Conservation (phyloP, 139 green algal genomes). For the Micractinium conductrix region DNA sequence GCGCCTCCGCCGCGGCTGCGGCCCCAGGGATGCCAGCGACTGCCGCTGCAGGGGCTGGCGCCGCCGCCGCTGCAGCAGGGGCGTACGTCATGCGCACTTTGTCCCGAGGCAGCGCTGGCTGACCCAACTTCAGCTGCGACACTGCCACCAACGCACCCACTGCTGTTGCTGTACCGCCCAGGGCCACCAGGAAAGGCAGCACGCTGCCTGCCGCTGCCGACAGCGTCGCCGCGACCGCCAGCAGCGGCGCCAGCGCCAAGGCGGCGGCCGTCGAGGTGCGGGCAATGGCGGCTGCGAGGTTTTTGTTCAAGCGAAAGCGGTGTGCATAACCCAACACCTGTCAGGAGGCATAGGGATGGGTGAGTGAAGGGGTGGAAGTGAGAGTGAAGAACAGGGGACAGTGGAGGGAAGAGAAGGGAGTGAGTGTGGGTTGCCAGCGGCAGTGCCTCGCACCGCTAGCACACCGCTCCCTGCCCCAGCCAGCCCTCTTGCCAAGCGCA, state of each 20-base stretch:
- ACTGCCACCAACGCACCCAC: not conserved
- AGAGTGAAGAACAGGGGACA: no score
- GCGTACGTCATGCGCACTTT: constrained; percentile 28
- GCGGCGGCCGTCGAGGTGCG: not conserved
- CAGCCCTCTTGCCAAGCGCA: no score
- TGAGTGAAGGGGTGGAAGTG: no score
- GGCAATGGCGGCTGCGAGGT: constrained; percentile 27
- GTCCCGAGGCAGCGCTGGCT: not conserved
- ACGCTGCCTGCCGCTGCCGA: constrained; percentile 12
- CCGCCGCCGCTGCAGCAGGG: not conserved
- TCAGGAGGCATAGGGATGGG: no score
- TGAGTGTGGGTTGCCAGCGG: no score
- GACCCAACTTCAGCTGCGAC: not conserved
- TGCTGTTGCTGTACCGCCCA: not conserved
- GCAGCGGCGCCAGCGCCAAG: constrained; percentile 8
- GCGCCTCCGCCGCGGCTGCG: not conserved
- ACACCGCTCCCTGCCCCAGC: no score
- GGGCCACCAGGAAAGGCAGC: constrained; percentile 19
- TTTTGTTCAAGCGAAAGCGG: constrained; percentile 46
- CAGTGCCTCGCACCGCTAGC: no score
- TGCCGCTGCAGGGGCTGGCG: not conserved
- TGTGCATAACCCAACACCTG: constrained; percentile 29
- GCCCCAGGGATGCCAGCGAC: no score
- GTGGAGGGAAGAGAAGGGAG: no score
- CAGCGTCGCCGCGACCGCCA: not conserved